Percentiles rank a stretch among this genome's conserved stretches.
Evolutionary conservation across 306 rosid species (phyloP).

Genomic region (Potentilla sterilis): DNA sequence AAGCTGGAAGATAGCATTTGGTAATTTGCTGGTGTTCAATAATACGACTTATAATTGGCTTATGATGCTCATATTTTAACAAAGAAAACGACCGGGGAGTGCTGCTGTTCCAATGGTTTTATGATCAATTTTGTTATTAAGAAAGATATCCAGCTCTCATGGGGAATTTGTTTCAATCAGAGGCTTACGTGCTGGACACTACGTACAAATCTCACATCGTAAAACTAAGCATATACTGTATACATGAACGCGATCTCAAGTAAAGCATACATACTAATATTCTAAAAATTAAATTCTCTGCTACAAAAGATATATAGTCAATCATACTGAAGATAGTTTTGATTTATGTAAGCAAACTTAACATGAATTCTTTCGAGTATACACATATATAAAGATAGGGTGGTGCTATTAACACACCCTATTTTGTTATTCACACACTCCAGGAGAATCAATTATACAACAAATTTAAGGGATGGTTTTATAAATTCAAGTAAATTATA

Average conservation of each 20-base stretch:
- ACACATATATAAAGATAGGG: too few relatives aligned
- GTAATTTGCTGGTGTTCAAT: background rate
- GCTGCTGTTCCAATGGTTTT: constrained; percentile 8
- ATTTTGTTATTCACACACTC: too few relatives aligned
- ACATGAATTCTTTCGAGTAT: too few relatives aligned
- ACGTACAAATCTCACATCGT: background rate
- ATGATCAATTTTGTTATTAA: background rate
- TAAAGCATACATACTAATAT: background rate
- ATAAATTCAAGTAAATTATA: too few relatives aligned
- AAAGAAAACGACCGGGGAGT: background rate
- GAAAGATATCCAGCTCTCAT: too few relatives aligned
- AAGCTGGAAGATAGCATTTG: background rate
- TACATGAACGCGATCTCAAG: background rate
- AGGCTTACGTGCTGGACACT: constrained; percentile 12
- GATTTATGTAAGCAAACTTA: too few relatives aligned
- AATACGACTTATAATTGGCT: background rate
- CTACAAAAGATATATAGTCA: background rate
- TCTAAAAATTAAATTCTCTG: background rate
- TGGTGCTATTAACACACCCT: too few relatives aligned
- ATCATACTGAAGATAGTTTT: too few relatives aligned
- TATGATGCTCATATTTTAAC: background rate
- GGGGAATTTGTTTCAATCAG: constrained; percentile 3
- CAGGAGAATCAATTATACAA: too few relatives aligned
- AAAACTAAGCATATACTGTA: background rate
- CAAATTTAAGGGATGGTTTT: too few relatives aligned